A percentile compares a stretch with the other conserved stretches of the same genome.
Conservation (phyloP, 169 alveolate genomes). For the Cyclospora cayetanensis region DNA sequence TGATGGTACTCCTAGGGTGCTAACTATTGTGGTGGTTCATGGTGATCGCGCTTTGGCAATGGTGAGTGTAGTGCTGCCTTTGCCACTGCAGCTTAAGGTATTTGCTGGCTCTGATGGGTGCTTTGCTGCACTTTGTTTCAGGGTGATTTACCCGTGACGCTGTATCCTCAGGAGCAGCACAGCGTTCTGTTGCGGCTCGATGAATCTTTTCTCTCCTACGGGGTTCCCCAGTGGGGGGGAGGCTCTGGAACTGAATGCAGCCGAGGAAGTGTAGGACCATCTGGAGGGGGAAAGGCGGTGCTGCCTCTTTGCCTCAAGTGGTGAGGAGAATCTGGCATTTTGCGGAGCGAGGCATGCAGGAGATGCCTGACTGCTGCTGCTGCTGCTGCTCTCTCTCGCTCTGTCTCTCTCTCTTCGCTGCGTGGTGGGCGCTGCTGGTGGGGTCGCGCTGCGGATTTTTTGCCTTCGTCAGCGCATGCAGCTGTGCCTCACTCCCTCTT, state of each 20-base stretch:
- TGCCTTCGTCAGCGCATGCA: background rate
- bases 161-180: conserved; percentile 14
- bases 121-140: background rate
- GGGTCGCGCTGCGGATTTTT: too few species aligned
- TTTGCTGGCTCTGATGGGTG: background rate
- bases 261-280: background rate
- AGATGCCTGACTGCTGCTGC: too few species aligned
- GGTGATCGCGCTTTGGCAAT: too few species aligned
- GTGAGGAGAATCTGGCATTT: too few species aligned
- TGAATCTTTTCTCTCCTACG: conserved; percentile 9
- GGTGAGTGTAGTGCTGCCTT: too few species aligned
- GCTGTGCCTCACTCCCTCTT: background rate
- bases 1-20: background rate
- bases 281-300: conserved; percentile 23
- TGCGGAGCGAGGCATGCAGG: too few species aligned
- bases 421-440: too few species aligned
- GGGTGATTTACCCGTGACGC: conserved; percentile 43
- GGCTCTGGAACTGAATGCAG: background rate
- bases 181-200: conserved; percentile 49
- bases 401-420: too few species aligned
- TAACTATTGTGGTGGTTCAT: background rate
- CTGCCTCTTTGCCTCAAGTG: conserved; percentile 52
- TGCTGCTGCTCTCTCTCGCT: too few species aligned
- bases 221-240: background rate
- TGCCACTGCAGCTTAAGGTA: background rate